These are phyloP conservation scores for Cordyceps pruinosa DNA, from an alignment of 2,329 filamentous ascomycete species.

Conservation along the genomic window DNA sequence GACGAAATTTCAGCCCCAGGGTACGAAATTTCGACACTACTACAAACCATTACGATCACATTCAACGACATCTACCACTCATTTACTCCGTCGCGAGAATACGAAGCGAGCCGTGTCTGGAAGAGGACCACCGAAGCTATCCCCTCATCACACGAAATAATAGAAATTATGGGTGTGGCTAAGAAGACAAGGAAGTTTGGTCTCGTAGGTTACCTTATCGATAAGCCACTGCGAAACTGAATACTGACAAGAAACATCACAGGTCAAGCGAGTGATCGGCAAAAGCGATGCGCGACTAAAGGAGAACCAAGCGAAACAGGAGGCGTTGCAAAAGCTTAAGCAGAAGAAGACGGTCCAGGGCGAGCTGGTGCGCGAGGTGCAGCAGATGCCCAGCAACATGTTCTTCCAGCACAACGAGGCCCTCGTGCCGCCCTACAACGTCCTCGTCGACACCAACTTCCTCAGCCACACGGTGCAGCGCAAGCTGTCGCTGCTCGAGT, in stretches of 20 bases:
- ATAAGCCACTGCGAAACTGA: constrained; percentile 17
- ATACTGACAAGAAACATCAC: constrained; percentile 5
- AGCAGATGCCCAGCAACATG: constrained; percentile 73
- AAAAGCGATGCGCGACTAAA: constrained; percentile 74
- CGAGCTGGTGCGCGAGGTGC: constrained; percentile 69
- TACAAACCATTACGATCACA: constrained; percentile 2
- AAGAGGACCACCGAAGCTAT: neutral
- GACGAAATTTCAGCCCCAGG: constrained; percentile 10
- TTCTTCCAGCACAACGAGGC: constrained; percentile 89
- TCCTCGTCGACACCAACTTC: constrained; percentile 86
- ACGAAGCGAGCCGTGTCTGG: neutral
- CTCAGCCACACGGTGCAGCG: constrained; percentile 83
- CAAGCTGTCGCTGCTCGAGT: constrained; percentile 80
- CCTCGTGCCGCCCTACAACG: constrained; percentile 72
- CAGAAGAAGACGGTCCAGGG: constrained; percentile 48
- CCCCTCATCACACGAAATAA: neutral
- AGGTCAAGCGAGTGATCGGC: constrained; percentile 77
- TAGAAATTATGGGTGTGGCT: constrained; percentile 65
- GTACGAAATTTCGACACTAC: constrained; percentile 10
- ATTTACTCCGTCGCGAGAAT: neutral
- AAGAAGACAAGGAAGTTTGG: constrained; percentile 94
- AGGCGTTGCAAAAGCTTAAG: constrained; percentile 25
- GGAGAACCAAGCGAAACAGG: constrained; percentile 64
- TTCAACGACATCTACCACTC: neutral
- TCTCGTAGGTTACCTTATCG: constrained; percentile 37